Evolutionary conservation across 73 alveolate species (phyloP).

Genomic region (Paramecium primaurelia): DNA sequence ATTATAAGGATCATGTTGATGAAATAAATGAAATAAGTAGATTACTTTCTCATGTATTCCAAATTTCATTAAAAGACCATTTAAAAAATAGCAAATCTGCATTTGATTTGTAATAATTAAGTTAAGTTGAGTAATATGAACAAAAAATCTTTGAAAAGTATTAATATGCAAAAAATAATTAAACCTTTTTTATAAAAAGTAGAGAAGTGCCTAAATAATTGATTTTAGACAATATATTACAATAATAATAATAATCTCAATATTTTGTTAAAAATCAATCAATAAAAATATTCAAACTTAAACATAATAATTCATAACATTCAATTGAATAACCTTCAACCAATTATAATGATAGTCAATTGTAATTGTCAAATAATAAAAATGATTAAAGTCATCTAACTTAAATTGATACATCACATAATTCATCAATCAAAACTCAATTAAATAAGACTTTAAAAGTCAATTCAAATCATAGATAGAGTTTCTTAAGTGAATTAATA

Average conservation of each 20-base stretch:
- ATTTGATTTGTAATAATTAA: not conserved
- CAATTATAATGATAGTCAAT: not conserved
- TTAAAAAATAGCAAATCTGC: not conserved
- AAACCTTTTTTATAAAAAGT: not conserved
- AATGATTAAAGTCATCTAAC: not conserved
- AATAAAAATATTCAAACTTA: not conserved
- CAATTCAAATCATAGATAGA: not conserved
- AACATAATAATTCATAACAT: not conserved
- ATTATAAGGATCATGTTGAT: not conserved
- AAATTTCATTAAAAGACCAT: not conserved
- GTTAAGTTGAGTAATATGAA: not conserved
- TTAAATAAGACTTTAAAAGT: not conserved
- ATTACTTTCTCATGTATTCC: not conserved
- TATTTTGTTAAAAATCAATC: not conserved
- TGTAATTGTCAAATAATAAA: not conserved
- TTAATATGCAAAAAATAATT: not conserved
- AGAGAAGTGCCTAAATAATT: not conserved
- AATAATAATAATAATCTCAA: not conserved
- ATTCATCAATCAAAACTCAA: not conserved
- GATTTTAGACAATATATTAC: not conserved
- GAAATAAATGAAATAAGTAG: not conserved
- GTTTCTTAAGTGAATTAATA: not conserved
- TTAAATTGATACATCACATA: not conserved
- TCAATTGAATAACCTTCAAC: conserved; percentile 14
- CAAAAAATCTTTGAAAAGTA: not conserved